A percentile compares a stretch with the other conserved stretches of the same genome.
phyloP scores from a whole-genome alignment of 2,329 filamentous ascomycete genomes.

The Talaromyces marneffei region DNA sequence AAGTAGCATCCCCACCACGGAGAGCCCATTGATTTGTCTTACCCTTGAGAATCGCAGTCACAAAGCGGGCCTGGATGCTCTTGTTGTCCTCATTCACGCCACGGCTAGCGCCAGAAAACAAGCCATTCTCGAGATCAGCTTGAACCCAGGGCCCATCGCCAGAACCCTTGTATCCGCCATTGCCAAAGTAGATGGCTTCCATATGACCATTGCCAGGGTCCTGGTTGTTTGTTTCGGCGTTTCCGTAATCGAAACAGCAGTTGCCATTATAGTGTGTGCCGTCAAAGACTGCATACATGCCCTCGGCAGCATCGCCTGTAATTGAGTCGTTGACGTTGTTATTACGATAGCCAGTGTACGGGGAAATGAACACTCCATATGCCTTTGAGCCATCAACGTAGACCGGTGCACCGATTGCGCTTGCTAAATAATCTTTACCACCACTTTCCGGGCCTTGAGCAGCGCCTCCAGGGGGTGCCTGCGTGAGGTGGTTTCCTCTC shows the following conservation, averaged over 20 bases:
- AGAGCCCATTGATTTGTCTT: conserved; percentile 53
- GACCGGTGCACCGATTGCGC: conserved; percentile 7
- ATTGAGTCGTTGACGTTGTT: background rate
- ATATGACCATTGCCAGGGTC: conserved; percentile 11
- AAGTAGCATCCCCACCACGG: conserved; percentile 52
- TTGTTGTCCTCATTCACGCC: conserved; percentile 49
- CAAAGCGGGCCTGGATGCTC: conserved; percentile 50
- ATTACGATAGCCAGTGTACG: conserved; percentile 9
- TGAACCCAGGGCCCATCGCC: conserved; percentile 62
- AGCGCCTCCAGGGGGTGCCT: conserved; percentile 9
- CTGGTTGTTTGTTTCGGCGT: background rate
- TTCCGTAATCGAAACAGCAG: conserved; percentile 10
- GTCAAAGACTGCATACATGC: conserved; percentile 9
- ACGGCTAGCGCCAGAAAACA: conserved; percentile 52
- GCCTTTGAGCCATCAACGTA: conserved; percentile 5
- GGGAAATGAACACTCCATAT: conserved; percentile 9
- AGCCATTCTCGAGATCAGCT: conserved; percentile 62
- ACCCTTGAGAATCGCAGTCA: conserved; percentile 55
- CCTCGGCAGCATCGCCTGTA: conserved; percentile 8
- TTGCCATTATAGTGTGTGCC: conserved; percentile 7
- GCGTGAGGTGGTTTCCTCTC: conserved; percentile 6
- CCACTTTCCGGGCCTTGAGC: background rate
- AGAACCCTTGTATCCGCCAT: conserved; percentile 36
- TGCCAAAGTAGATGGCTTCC: conserved; percentile 13
- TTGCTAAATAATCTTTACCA: conserved; percentile 10